Base-by-base conservation (phyloP, 2,329 filamentous ascomycete species). In the Metarhizium rileyi region DNA sequence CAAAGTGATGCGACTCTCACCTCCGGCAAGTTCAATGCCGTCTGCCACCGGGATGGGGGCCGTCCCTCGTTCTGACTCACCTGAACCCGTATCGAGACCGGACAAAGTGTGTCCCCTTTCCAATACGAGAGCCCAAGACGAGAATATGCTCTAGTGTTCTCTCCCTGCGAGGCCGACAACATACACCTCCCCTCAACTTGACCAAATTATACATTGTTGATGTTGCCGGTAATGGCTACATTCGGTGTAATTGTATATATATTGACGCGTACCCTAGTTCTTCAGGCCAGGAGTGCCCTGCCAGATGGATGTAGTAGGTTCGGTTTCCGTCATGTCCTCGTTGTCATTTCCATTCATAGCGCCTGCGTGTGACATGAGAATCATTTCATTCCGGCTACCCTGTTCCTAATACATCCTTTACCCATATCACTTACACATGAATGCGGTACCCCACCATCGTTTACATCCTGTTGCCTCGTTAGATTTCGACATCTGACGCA, bases 381-480 rank as follows among this genome's bases (percentile, higher is more conserved):
- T 33, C 10, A 16, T 14, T 12, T 16, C 30, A 33, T 14, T n/a
- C 10, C 30, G 16, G 5, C 30, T 33, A 33, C 30, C 12, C 30
- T 14, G n/a, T n/a, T n/a, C n/a, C n/a, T n/a, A n/a, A n/a, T n/a
- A n/a, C n/a, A n/a, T n/a, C n/a, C n/a, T n/a, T n/a, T n/a, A n/a
- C n/a, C n/a, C n/a, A n/a, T n/a, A n/a, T n/a, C n/a, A n/a, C n/a
- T n/a, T n/a, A n/a, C n/a, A n/a, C n/a, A n/a, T n/a, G n/a, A n/a
- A n/a, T n/a, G n/a, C n/a, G n/a, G n/a, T n/a, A n/a, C n/a, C n/a
- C n/a, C n/a, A n/a, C n/a, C n/a, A n/a, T n/a, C 22, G 18, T 48
- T 41, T 47, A 47, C 51, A 52, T 51, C 46, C 52, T 48, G n/a
- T 41, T 14, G 20, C 20, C 5, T 14, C 16, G 46, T 51, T 41